These are phyloP conservation scores for Borealophlyctis nickersoniae DNA, from an alignment of 192 early-diverging fungal species.

Conservation along the genomic window DNA sequence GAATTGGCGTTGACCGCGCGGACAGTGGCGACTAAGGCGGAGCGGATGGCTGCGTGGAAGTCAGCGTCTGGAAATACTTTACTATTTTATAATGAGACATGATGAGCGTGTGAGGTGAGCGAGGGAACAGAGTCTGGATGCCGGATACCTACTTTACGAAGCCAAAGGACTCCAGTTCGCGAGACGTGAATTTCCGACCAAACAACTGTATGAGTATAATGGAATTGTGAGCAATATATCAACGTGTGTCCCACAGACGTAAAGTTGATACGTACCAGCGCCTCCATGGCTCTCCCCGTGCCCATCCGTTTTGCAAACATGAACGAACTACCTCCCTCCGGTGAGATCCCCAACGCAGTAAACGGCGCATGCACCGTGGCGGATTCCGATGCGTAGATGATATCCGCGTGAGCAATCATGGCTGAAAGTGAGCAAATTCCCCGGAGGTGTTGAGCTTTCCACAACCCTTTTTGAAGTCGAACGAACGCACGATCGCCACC, in stretches of 20 bases:
- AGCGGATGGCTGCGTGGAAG: constrained; percentile 7
- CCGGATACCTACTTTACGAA: constrained; percentile 24
- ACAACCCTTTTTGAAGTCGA: background rate
- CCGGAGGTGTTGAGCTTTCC: background rate
- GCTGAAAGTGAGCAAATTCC: constrained; percentile 1
- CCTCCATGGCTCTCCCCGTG: constrained; percentile 23
- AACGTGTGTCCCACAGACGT: no score
- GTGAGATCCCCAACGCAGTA: constrained; percentile 23
- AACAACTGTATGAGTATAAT: constrained; percentile 18
- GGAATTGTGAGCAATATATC: no score
- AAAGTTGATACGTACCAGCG: constrained; percentile 22
- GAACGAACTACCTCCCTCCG: constrained; percentile 28
- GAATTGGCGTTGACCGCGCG: constrained; percentile 7
- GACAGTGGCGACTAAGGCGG: background rate
- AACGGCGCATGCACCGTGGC: constrained; percentile 34
- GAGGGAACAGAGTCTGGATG: background rate
- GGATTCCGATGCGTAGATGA: constrained; percentile 26
- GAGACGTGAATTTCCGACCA: constrained; percentile 18
- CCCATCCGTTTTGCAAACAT: constrained; percentile 25
- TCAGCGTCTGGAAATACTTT: constrained; percentile 10
- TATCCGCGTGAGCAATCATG: constrained; percentile 28
- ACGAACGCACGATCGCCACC: background rate
- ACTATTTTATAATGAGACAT: constrained; percentile 5
- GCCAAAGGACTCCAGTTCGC: constrained; percentile 19
- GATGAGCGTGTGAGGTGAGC: background rate